These are phyloP conservation scores for Gossypium australe DNA, from an alignment of 345 rosid species.

Conservation along the genomic window DNA sequence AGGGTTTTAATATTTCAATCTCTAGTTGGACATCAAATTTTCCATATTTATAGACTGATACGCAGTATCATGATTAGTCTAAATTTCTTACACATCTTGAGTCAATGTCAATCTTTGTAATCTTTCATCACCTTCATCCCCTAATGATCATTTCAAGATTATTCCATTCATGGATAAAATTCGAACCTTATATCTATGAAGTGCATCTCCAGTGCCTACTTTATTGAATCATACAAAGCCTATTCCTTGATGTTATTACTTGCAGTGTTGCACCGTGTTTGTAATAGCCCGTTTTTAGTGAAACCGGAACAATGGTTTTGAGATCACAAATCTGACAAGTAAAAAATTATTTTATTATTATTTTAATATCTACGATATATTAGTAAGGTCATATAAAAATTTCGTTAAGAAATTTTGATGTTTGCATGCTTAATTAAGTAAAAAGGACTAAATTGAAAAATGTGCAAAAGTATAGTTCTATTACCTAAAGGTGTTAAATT, in stretches of 20 bases:
- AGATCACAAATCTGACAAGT: no score
- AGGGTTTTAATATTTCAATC: background rate
- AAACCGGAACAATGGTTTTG: no score
- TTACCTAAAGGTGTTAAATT: no score
- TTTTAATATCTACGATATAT: no score
- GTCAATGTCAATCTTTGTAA: conserved; percentile 1
- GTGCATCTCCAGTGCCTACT: background rate
- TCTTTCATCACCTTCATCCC: conserved; percentile 6
- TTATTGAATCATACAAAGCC: conserved; percentile 2
- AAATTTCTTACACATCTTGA: background rate
- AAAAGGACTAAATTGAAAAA: no score
- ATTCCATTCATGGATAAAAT: background rate
- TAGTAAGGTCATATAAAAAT: no score
- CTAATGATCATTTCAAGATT: background rate
- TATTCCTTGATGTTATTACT: background rate
- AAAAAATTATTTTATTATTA: no score
- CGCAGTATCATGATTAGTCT: no score
- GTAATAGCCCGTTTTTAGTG: no score
- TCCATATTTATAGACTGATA: background rate
- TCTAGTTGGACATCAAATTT: background rate
- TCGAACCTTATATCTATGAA: background rate
- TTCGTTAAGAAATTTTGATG: no score
- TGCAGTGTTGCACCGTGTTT: background rate
- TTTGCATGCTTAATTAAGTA: no score
- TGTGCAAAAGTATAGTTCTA: no score